These are phyloP conservation scores for Orychophragmus violaceus DNA, from an alignment of 345 rosid genomes.

Conservation along the genomic window DNA sequence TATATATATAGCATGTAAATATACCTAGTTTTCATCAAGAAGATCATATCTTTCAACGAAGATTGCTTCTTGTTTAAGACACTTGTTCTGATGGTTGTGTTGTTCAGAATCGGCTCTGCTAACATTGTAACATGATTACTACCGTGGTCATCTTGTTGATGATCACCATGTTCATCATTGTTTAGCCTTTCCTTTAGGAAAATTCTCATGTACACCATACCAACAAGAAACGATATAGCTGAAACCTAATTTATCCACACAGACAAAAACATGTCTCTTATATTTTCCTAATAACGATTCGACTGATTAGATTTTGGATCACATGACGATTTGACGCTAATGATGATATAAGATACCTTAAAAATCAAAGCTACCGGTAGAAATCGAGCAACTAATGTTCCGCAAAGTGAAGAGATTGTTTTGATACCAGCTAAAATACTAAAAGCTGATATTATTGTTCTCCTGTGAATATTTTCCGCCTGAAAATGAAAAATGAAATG, in stretches of 20 bases:
- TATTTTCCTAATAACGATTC: background rate
- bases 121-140: slow-evolving; percentile 4
- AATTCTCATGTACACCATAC: slow-evolving; percentile 68
- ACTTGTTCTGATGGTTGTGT: slow-evolving; percentile 17
- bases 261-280: background rate
- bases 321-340: background rate
- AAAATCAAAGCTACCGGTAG: slow-evolving; percentile 48
- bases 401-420: slow-evolving; percentile 46
- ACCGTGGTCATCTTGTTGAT: slow-evolving; percentile 7
- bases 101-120: slow-evolving; percentile 44
- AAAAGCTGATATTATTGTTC: slow-evolving; percentile 57
- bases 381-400: slow-evolving; percentile 69
- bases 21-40: slow-evolving; percentile 58
- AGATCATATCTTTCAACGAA: slow-evolving; percentile 42
- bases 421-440: slow-evolving; percentile 58
- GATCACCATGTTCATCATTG: slow-evolving; percentile 4
- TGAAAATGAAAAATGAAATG: slow-evolving; percentile 13
- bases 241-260: slow-evolving; percentile 43
- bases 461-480: slow-evolving; percentile 56
- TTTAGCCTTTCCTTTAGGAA: slow-evolving; percentile 53
- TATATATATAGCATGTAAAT: background rate
- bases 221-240: slow-evolving; percentile 46
- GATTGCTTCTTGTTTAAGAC: slow-evolving; percentile 48
- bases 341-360: slow-evolving; percentile 40
- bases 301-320: background rate